These are phyloP conservation scores for Tetrapisispora fleetii DNA, from an alignment of 805 yeast genomes.

Conservation along the genomic window DNA sequence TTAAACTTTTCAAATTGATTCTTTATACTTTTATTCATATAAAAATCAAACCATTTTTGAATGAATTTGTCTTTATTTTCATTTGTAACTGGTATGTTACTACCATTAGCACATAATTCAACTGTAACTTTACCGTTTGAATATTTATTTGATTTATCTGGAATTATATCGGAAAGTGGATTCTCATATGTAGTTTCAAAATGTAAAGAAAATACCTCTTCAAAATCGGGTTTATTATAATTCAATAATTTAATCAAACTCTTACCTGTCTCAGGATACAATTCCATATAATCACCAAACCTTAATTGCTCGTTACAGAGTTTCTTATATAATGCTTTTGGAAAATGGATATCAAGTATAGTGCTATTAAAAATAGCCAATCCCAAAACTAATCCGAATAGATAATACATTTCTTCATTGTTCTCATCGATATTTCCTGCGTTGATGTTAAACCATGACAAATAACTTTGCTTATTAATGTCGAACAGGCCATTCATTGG, in stretches of 20 bases:
- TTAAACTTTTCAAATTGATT: conserved; percentile 49
- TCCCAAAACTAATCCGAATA: conserved; percentile 81
- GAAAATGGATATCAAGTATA: conserved; percentile 71
- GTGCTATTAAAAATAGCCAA: conserved; percentile 87
- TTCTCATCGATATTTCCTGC: conserved; percentile 10
- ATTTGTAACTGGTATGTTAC: conserved; percentile 42
- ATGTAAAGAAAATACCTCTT: conserved; percentile 40
- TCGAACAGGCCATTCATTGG: conserved; percentile 59
- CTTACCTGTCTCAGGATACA: conserved; percentile 58
- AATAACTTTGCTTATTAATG: conserved; percentile 56
- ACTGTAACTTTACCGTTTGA: conserved; percentile 23
- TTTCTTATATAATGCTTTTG: conserved; percentile 67
- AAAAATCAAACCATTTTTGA: conserved; percentile 49
- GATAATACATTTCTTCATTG: conserved; percentile 48
- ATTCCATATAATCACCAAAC: conserved; percentile 53
- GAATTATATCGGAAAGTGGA: conserved; percentile 1
- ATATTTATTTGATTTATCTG: not conserved
- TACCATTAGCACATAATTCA: conserved; percentile 54
- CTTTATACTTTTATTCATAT: conserved; percentile 44
- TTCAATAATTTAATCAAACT: conserved; percentile 41
- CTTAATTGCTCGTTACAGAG: conserved; percentile 46
- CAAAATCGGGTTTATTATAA: conserved; percentile 36
- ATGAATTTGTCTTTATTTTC: conserved; percentile 53
- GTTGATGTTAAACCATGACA: conserved; percentile 62
- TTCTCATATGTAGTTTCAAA: conserved; percentile 53